Percentiles rank a stretch among this genome's conserved stretches.
phyloP scores from a whole-genome alignment of 73 alveolate genomes.

The Paramecium biaurelia region DNA sequence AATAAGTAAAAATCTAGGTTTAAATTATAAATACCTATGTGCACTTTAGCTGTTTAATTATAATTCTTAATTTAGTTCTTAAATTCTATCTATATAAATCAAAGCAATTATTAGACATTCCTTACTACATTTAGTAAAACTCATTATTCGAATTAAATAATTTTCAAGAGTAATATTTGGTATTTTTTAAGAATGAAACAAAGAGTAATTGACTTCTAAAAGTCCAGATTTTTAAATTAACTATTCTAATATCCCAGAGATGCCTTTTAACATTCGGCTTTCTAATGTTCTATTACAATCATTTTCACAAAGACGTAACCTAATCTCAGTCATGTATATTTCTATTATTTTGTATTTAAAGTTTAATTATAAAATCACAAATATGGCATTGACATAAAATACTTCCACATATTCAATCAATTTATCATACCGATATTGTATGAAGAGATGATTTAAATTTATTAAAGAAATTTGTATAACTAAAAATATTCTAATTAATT shows the following conservation, averaged over 20 bases:
- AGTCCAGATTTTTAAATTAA: neutral
- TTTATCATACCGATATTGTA: neutral
- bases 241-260: neutral
- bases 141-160: neutral
- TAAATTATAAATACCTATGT: neutral
- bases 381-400: neutral
- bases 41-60: neutral
- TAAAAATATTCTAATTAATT: neutral
- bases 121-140: neutral
- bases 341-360: neutral
- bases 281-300: neutral
- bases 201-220: neutral
- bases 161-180: neutral
- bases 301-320: neutral
- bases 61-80: neutral
- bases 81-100: neutral
- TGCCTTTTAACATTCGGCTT: neutral
- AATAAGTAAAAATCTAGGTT: neutral
- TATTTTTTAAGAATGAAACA: neutral
- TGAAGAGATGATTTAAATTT: neutral
- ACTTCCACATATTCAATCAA: neutral
- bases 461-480: neutral
- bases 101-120: neutral
- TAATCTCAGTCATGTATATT: neutral
- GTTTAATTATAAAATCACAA: neutral